Conservation (phyloP, 2,329 filamentous ascomycete species). For the Talaromyces sp. region DNA sequence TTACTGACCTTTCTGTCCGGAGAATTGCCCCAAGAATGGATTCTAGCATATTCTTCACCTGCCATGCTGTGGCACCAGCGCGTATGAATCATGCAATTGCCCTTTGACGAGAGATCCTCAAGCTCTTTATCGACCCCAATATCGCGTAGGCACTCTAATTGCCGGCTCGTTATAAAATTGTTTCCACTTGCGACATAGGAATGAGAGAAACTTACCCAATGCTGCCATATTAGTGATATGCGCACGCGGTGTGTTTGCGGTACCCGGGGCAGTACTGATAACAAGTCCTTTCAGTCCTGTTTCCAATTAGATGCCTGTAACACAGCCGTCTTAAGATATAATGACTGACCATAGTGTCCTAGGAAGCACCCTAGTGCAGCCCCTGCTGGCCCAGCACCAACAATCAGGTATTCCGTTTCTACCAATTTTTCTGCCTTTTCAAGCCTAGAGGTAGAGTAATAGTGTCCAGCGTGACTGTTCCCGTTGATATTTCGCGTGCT, state of each 20-base stretch:
- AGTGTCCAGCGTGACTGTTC: too few species aligned
- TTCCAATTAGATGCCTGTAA: not conserved
- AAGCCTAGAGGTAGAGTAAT: too few species aligned
- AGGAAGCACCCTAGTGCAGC: conserved; percentile 55
- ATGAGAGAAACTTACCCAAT: conserved; percentile 19
- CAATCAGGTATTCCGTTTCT: conserved; percentile 44
- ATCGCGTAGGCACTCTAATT: conserved; percentile 23
- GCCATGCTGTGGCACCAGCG: conserved; percentile 54
- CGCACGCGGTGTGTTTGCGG: conserved; percentile 56
- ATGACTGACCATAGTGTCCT: conserved; percentile 40
- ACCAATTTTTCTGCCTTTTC: not conserved
- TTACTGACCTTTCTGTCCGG: conserved; percentile 36
- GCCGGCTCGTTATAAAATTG: too few species aligned
- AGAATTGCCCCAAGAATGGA: conserved; percentile 52
- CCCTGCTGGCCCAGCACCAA: conserved; percentile 54
- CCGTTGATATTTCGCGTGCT: too few species aligned
- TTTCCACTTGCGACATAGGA: too few species aligned
- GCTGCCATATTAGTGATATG: conserved; percentile 61
- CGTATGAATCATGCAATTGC: conserved; percentile 45
- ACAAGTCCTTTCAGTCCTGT: conserved; percentile 53
- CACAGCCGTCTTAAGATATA: too few species aligned
- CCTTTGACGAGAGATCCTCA: conserved; percentile 36
- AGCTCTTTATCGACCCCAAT: conserved; percentile 49
- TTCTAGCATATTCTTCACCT: conserved; percentile 50
- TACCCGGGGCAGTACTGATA: conserved; percentile 49